These are phyloP conservation scores for Gonapodya sp. DNA, from an alignment of 192 early-diverging fungal species.

Conservation along the genomic window DNA sequence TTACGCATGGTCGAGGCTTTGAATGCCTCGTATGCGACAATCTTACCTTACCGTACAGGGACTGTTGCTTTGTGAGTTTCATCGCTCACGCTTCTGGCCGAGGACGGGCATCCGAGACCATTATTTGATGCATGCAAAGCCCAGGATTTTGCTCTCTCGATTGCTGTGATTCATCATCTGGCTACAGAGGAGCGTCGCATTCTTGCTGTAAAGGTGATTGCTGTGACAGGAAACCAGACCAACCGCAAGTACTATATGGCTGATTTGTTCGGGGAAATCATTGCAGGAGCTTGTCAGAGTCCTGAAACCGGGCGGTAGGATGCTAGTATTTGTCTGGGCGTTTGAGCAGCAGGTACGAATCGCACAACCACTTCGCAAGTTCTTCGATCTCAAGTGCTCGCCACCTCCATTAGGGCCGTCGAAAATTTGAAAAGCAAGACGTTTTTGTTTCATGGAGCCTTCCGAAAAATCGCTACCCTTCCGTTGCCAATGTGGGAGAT, in stretches of 20 bases:
- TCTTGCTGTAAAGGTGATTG: conserved; percentile 48
- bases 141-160: conserved; percentile 89
- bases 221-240: neutral
- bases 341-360: conserved; percentile 65
- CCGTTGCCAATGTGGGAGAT: neutral
- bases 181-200: conserved; percentile 62
- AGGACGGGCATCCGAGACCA: neutral
- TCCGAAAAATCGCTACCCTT: conserved; percentile 24
- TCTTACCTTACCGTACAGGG: conserved; percentile 62
- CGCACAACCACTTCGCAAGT: neutral
- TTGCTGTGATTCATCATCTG: conserved; percentile 94
- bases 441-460: conserved; percentile 89
- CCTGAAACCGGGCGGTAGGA: conserved; percentile 51
- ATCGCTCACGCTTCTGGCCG: neutral
- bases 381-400: neutral
- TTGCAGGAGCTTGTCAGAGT: conserved; percentile 64
- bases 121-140: neutral
- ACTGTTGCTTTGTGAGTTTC: conserved; percentile 54
- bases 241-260: conserved; percentile 4
- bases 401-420: conserved; percentile 46
- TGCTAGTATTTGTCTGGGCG: conserved; percentile 93
- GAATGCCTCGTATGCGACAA: conserved; percentile 79
- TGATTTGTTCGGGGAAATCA: conserved; percentile 18
- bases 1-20: conserved; percentile 58
- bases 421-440: conserved; percentile 83